Evolutionary conservation across 345 rosid genomes (phyloP).

Genomic region (Lepidium africanum): DNA sequence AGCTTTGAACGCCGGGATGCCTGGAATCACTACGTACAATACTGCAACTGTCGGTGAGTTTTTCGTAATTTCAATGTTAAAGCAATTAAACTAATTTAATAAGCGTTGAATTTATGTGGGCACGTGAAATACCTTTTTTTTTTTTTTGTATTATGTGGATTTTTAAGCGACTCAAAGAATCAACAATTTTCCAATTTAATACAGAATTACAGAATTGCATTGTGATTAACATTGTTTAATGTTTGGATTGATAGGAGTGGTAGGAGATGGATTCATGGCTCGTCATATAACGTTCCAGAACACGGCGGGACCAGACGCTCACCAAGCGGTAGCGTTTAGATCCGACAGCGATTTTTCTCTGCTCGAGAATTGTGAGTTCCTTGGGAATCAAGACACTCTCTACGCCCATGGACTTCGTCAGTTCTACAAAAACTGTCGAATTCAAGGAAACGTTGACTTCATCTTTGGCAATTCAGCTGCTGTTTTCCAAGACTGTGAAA

Average conservation of each 20-base stretch:
- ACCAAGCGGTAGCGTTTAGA: constrained; percentile 92
- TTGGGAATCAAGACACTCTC: constrained; percentile 90
- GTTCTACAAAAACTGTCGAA: constrained; percentile 65
- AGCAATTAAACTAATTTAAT: background rate
- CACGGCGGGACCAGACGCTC: constrained; percentile 77
- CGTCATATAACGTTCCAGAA: constrained; percentile 68
- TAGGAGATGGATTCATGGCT: constrained; percentile 97
- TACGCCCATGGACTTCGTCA: constrained; percentile 88
- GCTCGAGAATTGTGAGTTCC: constrained; percentile 73
- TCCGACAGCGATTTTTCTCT: constrained; percentile 77
- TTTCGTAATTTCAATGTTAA: background rate
- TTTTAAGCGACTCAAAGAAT: too few species aligned
- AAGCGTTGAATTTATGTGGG: background rate
- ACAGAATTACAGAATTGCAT: background rate
- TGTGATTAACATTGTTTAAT: background rate
- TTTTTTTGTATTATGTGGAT: background rate
- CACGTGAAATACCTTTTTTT: background rate
- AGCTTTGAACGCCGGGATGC: constrained; percentile 41
- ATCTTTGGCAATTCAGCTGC: constrained; percentile 87
- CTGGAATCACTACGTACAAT: constrained; percentile 63
- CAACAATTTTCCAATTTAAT: background rate
- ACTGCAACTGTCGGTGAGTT: constrained; percentile 77
- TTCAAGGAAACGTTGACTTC: constrained; percentile 90
- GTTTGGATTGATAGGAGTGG: constrained; percentile 45
- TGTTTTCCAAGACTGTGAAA: constrained; percentile 59